Base-by-base conservation (phyloP, 2,329 filamentous ascomycete species). In the Pseudogymnoascus sp. region DNA sequence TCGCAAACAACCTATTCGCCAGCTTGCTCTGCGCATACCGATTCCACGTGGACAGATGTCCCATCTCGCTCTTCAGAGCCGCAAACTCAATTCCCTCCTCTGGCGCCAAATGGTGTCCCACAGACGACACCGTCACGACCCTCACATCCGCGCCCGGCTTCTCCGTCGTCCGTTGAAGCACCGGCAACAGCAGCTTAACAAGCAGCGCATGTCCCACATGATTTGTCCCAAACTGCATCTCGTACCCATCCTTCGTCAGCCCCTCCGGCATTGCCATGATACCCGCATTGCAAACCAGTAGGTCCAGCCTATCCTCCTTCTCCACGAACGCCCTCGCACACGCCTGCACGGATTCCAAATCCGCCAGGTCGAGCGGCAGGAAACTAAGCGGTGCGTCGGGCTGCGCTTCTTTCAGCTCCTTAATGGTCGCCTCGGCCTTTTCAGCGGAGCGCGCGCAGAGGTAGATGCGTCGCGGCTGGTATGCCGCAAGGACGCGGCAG, bases 21-120 rank as follows among this genome's bases (percentile, higher is more conserved):
- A 82, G 69, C 69, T 82, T 83, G 64, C 74, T 76, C 64, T 80
- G 77, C 0, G 77, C 79, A 66, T 79, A 79, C 11, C 74, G 70
- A 4, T 64, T 62, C 70, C 74, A 76, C n/a, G 62, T 62, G 4
- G 63, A 60, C 1, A 56, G 15, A 3, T 38, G 17, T 2, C 10
- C 33, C 38, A 40, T 38, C 15, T 21, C 29, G 7, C 59, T 13
- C 61, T 72, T 72, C 29, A 73, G 65, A 15, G 69, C 66, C 19
- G 70, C 66, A 35, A 76, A 75, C 11, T 67, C 46, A 44, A 78
- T 72, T 0, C 64, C 66, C 4, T 44, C 63, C 2, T n/a, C 3
- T 13, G 66, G 63, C 17, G 64, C 64, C 17, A 64, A 62, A 4
- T 62, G 61, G 13, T 62, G 62, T 3, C 62, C 64, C 2, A 64